Conservation (phyloP, 371 early-diverging fungal genomes). For the Mortierella sp. region DNA sequence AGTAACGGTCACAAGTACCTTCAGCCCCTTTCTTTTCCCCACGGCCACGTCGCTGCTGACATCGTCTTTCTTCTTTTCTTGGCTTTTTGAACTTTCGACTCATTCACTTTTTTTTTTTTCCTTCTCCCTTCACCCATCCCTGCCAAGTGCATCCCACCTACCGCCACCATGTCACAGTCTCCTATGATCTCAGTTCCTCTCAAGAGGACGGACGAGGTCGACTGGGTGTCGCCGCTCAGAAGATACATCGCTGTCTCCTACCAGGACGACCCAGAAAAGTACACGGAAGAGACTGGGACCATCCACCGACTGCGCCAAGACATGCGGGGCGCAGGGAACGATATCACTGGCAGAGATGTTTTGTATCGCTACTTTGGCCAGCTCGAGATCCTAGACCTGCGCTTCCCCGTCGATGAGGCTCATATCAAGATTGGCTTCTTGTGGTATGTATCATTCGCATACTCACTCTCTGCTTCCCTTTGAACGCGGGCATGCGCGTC, state of each 20-base stretch:
- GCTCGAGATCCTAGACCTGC: conserved; percentile 91
- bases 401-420: conserved; percentile 93
- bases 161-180: conserved; percentile 41
- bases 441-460: conserved; percentile 71
- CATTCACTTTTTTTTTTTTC: background rate
- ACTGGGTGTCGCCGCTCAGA: conserved; percentile 85
- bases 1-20: conserved; percentile 4
- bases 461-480: background rate
- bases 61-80: too few relatives aligned
- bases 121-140: background rate
- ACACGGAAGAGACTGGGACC: conserved; percentile 81
- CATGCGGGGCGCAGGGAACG: conserved; percentile 92
- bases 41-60: background rate
- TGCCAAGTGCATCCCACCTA: background rate
- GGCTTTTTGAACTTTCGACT: background rate
- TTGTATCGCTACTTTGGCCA: conserved; percentile 96
- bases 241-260: conserved; percentile 85
- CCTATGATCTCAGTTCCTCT: conserved; percentile 64
- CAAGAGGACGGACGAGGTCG: conserved; percentile 90
- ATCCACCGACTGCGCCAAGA: conserved; percentile 94
- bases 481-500: background rate
- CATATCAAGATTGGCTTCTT: conserved; percentile 87
- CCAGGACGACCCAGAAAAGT: conserved; percentile 93
- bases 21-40: background rate
- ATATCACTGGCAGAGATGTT: conserved; percentile 90